phyloP scores from a whole-genome alignment of 2,329 filamentous ascomycete species.

The Pseudopyricularia cyperi region DNA sequence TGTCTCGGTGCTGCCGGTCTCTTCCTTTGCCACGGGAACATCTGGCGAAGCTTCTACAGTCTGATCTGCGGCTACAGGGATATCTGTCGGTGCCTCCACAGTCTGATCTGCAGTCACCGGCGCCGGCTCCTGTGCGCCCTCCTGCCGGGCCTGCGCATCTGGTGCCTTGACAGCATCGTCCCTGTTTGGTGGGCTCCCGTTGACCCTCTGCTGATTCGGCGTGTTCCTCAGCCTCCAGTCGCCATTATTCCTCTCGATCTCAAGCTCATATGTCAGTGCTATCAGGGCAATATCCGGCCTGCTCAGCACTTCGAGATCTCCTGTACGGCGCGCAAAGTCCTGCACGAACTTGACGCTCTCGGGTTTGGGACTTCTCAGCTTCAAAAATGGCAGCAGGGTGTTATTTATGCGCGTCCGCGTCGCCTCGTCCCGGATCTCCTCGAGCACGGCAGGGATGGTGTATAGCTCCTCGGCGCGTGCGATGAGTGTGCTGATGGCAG shows the following conservation, averaged over 20 bases:
- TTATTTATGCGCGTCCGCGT: slow-evolving; percentile 74
- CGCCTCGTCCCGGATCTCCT: slow-evolving; percentile 76
- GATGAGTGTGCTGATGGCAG: slow-evolving; percentile 69
- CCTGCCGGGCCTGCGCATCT: slow-evolving; percentile 6
- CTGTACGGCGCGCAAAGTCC: slow-evolving; percentile 79
- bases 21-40: not conserved
- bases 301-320: slow-evolving; percentile 79
- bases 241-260: slow-evolving; percentile 80
- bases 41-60: not conserved
- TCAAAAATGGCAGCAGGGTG: slow-evolving; percentile 74
- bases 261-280: slow-evolving; percentile 86
- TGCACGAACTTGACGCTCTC: slow-evolving; percentile 68
- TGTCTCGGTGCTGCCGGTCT: slow-evolving; percentile 2
- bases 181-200: slow-evolving; percentile 49
- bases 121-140: slow-evolving; percentile 4
- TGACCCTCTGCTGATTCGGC: slow-evolving; percentile 67
- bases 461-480: slow-evolving; percentile 63
- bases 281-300: slow-evolving; percentile 79
- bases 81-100: not conserved
- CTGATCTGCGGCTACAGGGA: not conserved
- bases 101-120: not conserved
- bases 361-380: slow-evolving; percentile 57
- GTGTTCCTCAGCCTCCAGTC: slow-evolving; percentile 71
- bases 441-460: slow-evolving; percentile 74
- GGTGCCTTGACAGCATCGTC: slow-evolving; percentile 13